Evolutionary conservation across 75 land plant genomes (phyloP).

Genomic region (Pinus tabuliformis): DNA sequence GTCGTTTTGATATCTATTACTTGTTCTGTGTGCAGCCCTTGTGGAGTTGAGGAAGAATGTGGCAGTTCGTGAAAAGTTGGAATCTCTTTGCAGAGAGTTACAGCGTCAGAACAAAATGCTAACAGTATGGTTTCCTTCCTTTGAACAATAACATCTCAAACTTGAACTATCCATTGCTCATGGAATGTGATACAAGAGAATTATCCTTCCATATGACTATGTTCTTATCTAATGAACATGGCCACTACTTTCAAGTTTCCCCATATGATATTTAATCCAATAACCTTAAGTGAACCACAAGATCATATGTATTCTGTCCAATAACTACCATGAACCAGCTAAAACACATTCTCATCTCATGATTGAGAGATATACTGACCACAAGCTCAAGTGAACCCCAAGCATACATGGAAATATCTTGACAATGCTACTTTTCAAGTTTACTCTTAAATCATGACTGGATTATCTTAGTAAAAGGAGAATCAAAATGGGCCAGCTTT

Average conservation of each 20-base stretch:
- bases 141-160: neutral
- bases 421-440: neutral
- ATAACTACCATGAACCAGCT: neutral
- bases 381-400: neutral
- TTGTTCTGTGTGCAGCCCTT: slow-evolving; percentile 46
- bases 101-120: slow-evolving; percentile 95
- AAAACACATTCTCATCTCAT: neutral
- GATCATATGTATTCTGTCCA: neutral
- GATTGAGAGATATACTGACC: neutral
- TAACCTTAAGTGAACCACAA: neutral
- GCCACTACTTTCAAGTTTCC: neutral
- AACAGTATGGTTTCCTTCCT: slow-evolving; percentile 39
- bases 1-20: slow-evolving; percentile 4
- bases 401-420: neutral
- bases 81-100: slow-evolving; percentile 93
- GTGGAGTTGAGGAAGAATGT: slow-evolving; percentile 29
- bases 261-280: neutral
- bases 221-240: neutral
- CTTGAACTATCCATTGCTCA: neutral
- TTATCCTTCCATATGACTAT: neutral
- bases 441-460: neutral
- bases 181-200: neutral
- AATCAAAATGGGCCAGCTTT: neutral
- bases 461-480: neutral
- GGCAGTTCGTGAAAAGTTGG: slow-evolving; percentile 85